Evolutionary conservation across 352 stramenopile species (phyloP), one percentile per base, ranked within the genome.

Genomic region (Phytophthora fragariaefolia): DNA sequence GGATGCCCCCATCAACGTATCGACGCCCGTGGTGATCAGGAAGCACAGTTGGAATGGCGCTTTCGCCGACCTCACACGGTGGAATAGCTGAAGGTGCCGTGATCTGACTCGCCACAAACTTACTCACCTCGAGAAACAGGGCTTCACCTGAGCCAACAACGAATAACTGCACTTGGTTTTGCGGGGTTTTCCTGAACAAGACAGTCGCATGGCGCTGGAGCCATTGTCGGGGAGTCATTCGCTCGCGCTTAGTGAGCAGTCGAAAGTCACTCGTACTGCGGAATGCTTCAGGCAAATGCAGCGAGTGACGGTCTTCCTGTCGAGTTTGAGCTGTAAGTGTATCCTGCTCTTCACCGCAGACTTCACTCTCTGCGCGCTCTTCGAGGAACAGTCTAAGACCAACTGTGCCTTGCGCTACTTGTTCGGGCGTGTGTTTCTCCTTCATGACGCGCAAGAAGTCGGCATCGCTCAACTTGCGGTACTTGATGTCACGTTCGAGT

Each of bases 91-190:
- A 71, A 7, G 84, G 77, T 13, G 82, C 79, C 13, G 79, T 90
- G 51, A 90, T 77, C 59, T 91, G 85, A 53, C 71, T 71, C 8
- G 84, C 73, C 8, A 93, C 53, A 6, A 90, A 78, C 46, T 82
- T 79, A 46, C 86, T 85, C 27, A 92, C 70, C 56, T 91, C 80
- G 38, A 87, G 69, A 42, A 92, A 93, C 17, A 93, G 51, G 3
- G 74, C 79, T 36, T 93, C 85, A 23, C 80, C 81, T 1, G 82
- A 82, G n/a, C 85, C 85, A 15, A 92, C 66, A n/a, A 94, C 80
- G 56, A 94, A 94, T 12, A 94, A 66, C 71, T 94, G 85, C 59
- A 91, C 83, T 66, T 90, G 72, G 57, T 87, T 91, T 47, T 90
- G 77, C 0, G 75, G 65, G 4, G 80, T 86, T 23, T 75, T 73